Evolutionary conservation across 345 rosid genomes (phyloP).

Genomic region (Rhodamnia argentea): DNA sequence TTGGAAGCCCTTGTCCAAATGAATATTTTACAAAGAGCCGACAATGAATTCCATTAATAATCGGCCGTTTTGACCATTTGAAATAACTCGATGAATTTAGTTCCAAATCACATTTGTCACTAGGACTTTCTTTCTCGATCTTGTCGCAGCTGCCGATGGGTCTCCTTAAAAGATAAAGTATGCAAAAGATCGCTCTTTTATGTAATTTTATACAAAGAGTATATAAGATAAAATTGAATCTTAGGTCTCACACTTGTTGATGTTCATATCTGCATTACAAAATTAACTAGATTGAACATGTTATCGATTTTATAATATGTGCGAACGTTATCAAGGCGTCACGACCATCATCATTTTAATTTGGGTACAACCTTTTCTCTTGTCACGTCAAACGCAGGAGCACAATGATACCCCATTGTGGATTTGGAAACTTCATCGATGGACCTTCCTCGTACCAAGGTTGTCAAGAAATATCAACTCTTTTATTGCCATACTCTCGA

Average conservation of each 20-base stretch:
- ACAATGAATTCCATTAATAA: no score
- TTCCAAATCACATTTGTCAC: background rate
- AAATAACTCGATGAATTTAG: no score
- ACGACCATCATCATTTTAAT: background rate
- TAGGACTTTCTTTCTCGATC: background rate
- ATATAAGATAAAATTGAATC: no score
- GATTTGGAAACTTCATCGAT: background rate
- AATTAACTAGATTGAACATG: background rate
- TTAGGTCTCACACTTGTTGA: background rate
- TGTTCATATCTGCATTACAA: background rate
- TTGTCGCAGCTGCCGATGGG: rapidly evolving
- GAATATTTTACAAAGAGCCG: no score
- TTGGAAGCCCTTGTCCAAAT: no score
- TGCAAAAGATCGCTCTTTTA: no score
- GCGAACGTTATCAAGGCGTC: background rate
- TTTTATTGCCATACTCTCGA: background rate
- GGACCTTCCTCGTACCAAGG: background rate
- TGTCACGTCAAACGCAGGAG: background rate
- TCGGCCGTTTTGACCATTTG: no score
- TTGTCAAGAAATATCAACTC: background rate
- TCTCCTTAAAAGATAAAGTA: background rate
- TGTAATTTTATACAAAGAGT: no score
- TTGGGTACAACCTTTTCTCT: background rate
- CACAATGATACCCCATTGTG: background rate
- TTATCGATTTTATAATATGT: background rate